A percentile compares a stretch with the other conserved stretches of the same genome.
Evolutionary conservation across 306 rosid species (phyloP).

Genomic region (Lotus japonicus): DNA sequence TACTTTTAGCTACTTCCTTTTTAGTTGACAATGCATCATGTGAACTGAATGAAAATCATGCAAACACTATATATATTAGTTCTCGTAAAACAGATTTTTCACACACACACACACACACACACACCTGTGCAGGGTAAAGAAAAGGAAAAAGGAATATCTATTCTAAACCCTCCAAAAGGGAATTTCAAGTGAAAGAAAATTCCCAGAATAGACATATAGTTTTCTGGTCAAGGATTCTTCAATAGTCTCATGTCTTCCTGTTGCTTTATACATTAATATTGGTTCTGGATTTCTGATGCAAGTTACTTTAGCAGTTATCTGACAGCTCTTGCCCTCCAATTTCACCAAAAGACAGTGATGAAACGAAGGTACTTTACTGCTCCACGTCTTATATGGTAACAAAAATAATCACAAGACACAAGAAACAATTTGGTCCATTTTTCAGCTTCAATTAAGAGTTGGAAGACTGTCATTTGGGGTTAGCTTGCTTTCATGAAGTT

Average conservation of each 20-base stretch:
- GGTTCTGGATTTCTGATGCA: constrained; percentile 21
- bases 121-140: not conserved
- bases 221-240: constrained; percentile 13
- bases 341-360: constrained; percentile 62
- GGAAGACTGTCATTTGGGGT: not conserved
- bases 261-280: not conserved
- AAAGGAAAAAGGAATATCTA: not conserved
- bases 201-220: not conserved
- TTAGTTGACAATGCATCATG: constrained; percentile 1
- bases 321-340: constrained; percentile 48
- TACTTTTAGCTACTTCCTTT: constrained; percentile 14
- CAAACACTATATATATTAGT: not conserved
- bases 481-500: not conserved
- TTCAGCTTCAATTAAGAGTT: not conserved
- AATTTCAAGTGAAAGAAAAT: not conserved
- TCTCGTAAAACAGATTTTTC: not conserved
- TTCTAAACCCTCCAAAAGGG: not conserved
- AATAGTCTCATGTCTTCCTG: not conserved
- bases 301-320: constrained; percentile 40
- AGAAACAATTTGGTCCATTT: constrained; percentile 1
- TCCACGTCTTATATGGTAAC: not conserved
- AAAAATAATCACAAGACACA: not conserved
- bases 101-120: not conserved
- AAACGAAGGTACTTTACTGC: constrained; percentile 53
- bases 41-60: constrained; percentile 5